These are phyloP conservation scores for Chaetomium tenue DNA, from an alignment of 495 filamentous ascomycete species.

Conservation along the genomic window DNA sequence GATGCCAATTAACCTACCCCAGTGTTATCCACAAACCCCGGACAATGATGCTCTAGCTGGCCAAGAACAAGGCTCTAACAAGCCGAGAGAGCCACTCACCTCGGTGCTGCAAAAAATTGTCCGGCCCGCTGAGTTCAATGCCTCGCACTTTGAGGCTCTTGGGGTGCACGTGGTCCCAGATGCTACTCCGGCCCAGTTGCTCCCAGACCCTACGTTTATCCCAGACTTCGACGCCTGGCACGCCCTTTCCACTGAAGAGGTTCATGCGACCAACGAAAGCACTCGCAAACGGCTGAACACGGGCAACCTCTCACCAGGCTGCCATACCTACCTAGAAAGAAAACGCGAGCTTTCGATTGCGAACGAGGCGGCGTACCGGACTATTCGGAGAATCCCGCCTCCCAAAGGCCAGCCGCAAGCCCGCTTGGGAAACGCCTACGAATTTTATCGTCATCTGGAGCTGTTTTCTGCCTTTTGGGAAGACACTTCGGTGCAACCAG, in stretches of 20 bases:
- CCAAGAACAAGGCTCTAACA: slow-evolving; percentile 14
- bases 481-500: slow-evolving; percentile 46
- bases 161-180: slow-evolving; percentile 50
- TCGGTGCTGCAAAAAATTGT: slow-evolving; percentile 47
- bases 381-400: slow-evolving; percentile 50
- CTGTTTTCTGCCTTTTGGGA: slow-evolving; percentile 52
- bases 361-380: slow-evolving; percentile 53
- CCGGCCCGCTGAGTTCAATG: slow-evolving; percentile 46
- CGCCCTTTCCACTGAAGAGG: slow-evolving; percentile 44
- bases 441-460: slow-evolving; percentile 57
- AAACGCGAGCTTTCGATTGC: slow-evolving; percentile 49
- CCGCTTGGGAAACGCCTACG: slow-evolving; percentile 56
- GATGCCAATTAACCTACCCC: slow-evolving; percentile 54
- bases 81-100: slow-evolving; percentile 38
- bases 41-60: slow-evolving; percentile 15
- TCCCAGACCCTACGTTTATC: slow-evolving; percentile 49
- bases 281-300: slow-evolving; percentile 46
- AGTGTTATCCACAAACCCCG: slow-evolving; percentile 39
- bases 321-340: slow-evolving; percentile 52
- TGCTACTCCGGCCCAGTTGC: slow-evolving; percentile 42
- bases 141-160: slow-evolving; percentile 51
- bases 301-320: slow-evolving; percentile 50
- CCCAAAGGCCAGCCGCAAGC: slow-evolving; percentile 47
- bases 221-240: slow-evolving; percentile 50
- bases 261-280: slow-evolving; percentile 42